Conservation (phyloP, 495 filamentous ascomycete species). For the Penicillium maclennaniae region DNA sequence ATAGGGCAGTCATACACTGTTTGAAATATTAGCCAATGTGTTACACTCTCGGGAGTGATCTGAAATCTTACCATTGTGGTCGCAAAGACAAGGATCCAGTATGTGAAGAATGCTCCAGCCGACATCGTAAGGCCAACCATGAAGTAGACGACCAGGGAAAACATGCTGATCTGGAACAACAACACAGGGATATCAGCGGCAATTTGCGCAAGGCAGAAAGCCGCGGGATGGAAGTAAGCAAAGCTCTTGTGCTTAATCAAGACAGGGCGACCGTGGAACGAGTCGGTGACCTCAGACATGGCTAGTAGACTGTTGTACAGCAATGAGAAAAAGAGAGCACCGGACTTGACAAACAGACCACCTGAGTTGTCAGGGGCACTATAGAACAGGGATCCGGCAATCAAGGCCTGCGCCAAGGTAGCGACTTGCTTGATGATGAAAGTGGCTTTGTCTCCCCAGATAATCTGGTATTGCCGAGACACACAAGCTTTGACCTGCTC, state of each 20-base stretch:
- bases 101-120: slow-evolving; percentile 52
- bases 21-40: not conserved
- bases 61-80: slow-evolving; percentile 30
- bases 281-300: slow-evolving; percentile 66
- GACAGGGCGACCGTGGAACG: slow-evolving; percentile 65
- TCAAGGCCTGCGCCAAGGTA: slow-evolving; percentile 37
- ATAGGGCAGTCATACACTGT: slow-evolving; percentile 48
- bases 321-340: slow-evolving; percentile 66
- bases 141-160: slow-evolving; percentile 69
- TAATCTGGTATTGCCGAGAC: slow-evolving; percentile 52
- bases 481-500: slow-evolving; percentile 56
- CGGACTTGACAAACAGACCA: slow-evolving; percentile 52
- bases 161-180: slow-evolving; percentile 60
- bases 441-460: slow-evolving; percentile 58
- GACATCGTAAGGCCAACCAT: slow-evolving; percentile 54
- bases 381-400: slow-evolving; percentile 43
- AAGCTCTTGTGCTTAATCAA: slow-evolving; percentile 74
- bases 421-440: slow-evolving; percentile 56
- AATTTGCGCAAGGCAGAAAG: slow-evolving; percentile 67
- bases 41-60: not conserved
- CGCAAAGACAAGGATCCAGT: slow-evolving; percentile 44
- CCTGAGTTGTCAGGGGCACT: slow-evolving; percentile 32
- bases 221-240: slow-evolving; percentile 70
- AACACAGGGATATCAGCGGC: slow-evolving; percentile 66
- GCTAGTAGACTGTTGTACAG: slow-evolving; percentile 72